Percentiles rank a stretch among this genome's conserved stretches.
Conservation (phyloP, 306 rosid genomes). For the Acacia confusa region DNA sequence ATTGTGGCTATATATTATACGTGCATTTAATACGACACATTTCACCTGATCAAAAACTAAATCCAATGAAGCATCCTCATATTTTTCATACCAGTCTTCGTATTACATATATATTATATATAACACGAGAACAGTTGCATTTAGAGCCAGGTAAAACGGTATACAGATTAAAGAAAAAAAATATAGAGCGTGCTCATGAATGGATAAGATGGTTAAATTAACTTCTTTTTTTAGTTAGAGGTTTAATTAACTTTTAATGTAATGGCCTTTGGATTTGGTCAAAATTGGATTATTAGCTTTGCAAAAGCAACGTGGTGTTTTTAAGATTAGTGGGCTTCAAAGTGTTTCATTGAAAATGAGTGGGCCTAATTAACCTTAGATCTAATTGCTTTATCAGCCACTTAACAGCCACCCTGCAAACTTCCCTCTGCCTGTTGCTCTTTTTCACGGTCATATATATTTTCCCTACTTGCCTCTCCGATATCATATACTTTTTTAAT, state of each 20-base stretch:
- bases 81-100: neutral
- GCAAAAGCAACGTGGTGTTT: neutral
- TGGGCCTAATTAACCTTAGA: slow-evolving; percentile 19
- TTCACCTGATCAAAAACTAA: neutral
- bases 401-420: neutral
- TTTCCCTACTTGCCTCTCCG: neutral
- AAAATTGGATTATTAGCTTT: neutral
- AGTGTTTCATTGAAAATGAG: neutral
- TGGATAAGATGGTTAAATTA: slow-evolving; percentile 41
- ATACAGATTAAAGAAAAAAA: slow-evolving; percentile 4
- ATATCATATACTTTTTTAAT: neutral
- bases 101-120: neutral
- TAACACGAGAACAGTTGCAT: neutral
- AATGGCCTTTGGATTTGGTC: neutral
- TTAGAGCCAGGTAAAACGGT: neutral
- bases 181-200: slow-evolving; percentile 16
- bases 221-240: too few relatives aligned
- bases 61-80: neutral
- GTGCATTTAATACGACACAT: neutral
- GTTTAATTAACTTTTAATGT: neutral
- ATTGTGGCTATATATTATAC: too few relatives aligned
- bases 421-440: neutral
- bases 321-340: neutral
- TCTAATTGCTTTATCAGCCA: neutral
- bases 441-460: neutral